These are phyloP conservation scores for Populus ilicifolia DNA, from an alignment of 345 rosid species.

Conservation along the genomic window DNA sequence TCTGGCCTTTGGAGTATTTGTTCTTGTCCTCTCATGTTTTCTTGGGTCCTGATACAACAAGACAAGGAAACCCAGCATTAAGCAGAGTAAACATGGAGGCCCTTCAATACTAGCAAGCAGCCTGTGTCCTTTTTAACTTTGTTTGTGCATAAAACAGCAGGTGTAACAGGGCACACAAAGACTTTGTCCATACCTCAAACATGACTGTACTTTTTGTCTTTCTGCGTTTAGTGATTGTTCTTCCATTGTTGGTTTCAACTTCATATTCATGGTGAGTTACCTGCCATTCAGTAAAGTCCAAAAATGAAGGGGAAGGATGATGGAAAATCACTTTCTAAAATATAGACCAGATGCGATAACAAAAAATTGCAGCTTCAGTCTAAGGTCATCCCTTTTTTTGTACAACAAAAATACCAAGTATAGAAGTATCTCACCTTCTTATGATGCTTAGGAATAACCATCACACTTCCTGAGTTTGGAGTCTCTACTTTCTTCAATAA, in stretches of 20 bases:
- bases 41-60: slow-evolving; percentile 53
- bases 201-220: slow-evolving; percentile 60
- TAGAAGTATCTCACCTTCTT: slow-evolving; percentile 50
- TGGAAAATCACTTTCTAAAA: background rate
- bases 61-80: slow-evolving; percentile 18
- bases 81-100: background rate
- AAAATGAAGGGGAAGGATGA: background rate
- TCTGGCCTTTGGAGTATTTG: slow-evolving; percentile 44
- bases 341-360: background rate
- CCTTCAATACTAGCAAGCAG: background rate
- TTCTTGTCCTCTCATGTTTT: slow-evolving; percentile 47
- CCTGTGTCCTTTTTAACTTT: background rate
- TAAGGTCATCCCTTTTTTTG: background rate
- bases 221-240: slow-evolving; percentile 63
- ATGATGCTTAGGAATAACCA: slow-evolving; percentile 57
- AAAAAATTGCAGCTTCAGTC: background rate
- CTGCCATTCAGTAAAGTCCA: slow-evolving; percentile 32
- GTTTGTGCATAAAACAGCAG: background rate
- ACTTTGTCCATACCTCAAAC: slow-evolving; percentile 57
- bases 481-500: slow-evolving; percentile 50
- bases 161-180: background rate
- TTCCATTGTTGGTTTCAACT: slow-evolving; percentile 57
- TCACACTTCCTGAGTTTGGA: slow-evolving; percentile 41
- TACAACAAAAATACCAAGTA: background rate
- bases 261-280: slow-evolving; percentile 75